These are phyloP conservation scores for Eucalyptus camaldulensis DNA, from an alignment of 345 rosid genomes.

Conservation along the genomic window DNA sequence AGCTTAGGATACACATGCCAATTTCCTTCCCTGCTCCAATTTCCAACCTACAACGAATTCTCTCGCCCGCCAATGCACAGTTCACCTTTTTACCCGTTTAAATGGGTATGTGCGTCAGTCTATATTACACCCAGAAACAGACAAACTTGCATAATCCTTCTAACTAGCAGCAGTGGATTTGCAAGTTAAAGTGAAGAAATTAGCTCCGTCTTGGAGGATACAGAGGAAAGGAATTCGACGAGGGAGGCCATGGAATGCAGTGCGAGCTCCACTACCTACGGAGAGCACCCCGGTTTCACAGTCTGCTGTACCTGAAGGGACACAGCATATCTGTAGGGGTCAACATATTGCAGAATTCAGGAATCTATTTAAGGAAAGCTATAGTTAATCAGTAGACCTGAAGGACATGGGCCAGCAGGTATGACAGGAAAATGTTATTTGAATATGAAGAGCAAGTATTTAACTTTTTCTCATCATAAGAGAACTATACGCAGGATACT, in stretches of 20 bases:
- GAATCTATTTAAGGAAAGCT: not conserved
- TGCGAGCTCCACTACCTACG: conserved; percentile 14
- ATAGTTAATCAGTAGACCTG: not conserved
- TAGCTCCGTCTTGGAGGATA: conserved; percentile 2
- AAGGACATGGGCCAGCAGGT: not conserved
- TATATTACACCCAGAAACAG: not conserved
- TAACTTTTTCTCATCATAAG: not conserved
- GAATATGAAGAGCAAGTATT: not conserved
- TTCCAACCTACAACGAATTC: not conserved
- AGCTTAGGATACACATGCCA: not conserved
- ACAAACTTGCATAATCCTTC: not conserved
- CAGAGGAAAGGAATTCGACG: conserved; percentile 2
- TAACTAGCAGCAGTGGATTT: not conserved
- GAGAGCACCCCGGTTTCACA: conserved; percentile 27
- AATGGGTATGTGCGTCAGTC: not conserved
- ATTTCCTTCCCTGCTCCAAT: not conserved
- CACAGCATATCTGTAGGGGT: too few species aligned
- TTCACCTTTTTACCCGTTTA: not conserved
- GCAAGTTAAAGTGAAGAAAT: conserved; percentile 14
- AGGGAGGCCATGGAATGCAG: conserved; percentile 16
- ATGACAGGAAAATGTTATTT: not conserved
- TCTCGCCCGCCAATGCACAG: not conserved
- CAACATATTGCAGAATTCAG: too few species aligned
- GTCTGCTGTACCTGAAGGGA: conserved; percentile 11
- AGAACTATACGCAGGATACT: not conserved